Evolutionary conservation across 768 basidiomycete species (phyloP), one percentile per base, ranked within the genome.

Genomic region (Ramaria sp.): DNA sequence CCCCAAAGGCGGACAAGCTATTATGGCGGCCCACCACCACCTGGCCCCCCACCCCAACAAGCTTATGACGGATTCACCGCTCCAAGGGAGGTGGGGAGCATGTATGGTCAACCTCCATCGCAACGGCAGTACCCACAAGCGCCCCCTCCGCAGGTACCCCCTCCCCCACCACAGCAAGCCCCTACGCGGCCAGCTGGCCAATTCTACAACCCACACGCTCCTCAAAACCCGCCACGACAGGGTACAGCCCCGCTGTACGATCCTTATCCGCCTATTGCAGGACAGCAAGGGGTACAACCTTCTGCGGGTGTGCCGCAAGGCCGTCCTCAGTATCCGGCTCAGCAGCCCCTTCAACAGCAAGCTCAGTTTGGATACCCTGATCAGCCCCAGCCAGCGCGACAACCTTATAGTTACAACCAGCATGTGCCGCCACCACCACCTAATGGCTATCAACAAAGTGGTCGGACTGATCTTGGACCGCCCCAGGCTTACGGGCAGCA

Each of bases 291-390:
- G n/a, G 24, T 19, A 34, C 51, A 52, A 24, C 13, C 51, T 4
- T 39, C 37, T 34, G 34, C 33, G 3, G 27, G 48, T 24, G 27
- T 33, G 24, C 48, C 48, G 34, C 34, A 10, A 30, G 24, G 19
- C 27, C 70, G 67, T 41, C 33, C 63, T 6, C 75, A 75, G 61
- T 69, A 68, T 19, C 64, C 67, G 15, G 64, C 72, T 61, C 76
- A 72, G 48, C 76, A 72, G 54, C 63, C 66, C 1, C 69, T 70
- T 3, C 71, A 70, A 50, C 69, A 69, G 13, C 73, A 72, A 47
- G 61, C 53, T 49, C n/a, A 13, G 30, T 41, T 59, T 49, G 42
- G 46, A 27, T 60, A 62, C 39, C 54, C 43, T 70, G 50, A 52
- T 64, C 37, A 77, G 72, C 60, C 75, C 70, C 53, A 67, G 17